Evolutionary conservation across 2,329 filamentous ascomycete species (phyloP).

Genomic region (Chaetomiaceae sp.): DNA sequence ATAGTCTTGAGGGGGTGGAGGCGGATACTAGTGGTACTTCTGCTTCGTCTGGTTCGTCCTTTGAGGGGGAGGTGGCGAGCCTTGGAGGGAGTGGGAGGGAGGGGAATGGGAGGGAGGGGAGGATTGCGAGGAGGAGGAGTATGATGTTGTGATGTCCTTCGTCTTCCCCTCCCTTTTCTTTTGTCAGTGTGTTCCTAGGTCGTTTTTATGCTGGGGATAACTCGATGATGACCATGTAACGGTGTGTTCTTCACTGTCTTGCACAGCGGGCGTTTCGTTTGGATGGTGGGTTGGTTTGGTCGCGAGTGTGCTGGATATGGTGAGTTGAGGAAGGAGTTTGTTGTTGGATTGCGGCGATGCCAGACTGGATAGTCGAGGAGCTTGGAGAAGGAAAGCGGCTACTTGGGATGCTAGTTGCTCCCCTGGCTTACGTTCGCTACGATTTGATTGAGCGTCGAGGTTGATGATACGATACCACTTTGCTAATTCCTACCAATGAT

Average conservation of each 20-base stretch:
- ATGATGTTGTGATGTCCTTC: conserved; percentile 51
- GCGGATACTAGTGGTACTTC: conserved; percentile 22
- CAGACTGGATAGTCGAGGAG: too few relatives aligned
- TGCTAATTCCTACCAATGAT: conserved; percentile 5
- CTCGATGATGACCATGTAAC: background rate
- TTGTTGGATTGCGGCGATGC: background rate
- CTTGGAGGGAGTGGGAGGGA: conserved; percentile 8
- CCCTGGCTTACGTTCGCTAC: background rate
- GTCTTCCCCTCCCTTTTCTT: background rate
- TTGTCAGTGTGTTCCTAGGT: background rate
- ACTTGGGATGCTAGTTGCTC: too few relatives aligned
- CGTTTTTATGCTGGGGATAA: background rate
- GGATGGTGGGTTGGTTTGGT: background rate
- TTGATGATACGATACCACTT: conserved; percentile 10
- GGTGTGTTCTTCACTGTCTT: background rate
- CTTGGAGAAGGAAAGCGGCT: too few relatives aligned
- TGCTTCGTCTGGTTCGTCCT: background rate
- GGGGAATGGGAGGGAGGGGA: conserved; percentile 25
- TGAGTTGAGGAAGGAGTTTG: too few relatives aligned
- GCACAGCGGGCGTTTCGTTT: conserved; percentile 11
- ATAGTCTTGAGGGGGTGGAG: conserved; percentile 27
- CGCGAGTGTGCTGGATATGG: background rate
- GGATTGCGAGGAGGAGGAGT: conserved; percentile 47
- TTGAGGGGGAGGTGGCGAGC: conserved; percentile 26
- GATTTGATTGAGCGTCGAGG: background rate